Evolutionary conservation across 768 basidiomycete species (phyloP).

Genomic region (Rhizopogon vesiculosus): DNA sequence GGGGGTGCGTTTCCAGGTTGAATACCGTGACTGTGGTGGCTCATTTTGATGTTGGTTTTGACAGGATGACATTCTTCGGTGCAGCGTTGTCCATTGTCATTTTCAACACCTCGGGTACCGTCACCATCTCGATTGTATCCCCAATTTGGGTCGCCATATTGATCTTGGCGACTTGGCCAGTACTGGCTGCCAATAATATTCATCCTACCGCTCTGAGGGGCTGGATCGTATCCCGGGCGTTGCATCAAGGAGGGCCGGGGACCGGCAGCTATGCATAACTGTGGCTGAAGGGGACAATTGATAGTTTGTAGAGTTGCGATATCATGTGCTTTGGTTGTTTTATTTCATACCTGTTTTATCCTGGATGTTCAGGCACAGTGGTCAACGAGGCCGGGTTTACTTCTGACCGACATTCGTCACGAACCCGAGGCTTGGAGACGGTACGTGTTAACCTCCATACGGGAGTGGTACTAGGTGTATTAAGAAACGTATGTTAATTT

Average conservation of each 20-base stretch:
- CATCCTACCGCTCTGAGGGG: not conserved
- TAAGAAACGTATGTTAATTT: too few species aligned
- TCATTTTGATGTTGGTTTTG: not conserved
- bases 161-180: slow-evolving; percentile 1
- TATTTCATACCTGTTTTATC: not conserved
- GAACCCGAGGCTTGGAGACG: too few species aligned
- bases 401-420: too few species aligned
- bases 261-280: too few species aligned
- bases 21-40: not conserved
- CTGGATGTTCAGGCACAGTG: not conserved
- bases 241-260: too few species aligned
- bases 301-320: not conserved
- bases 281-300: too few species aligned
- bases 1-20: slow-evolving; percentile 35
- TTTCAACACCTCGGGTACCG: not conserved
- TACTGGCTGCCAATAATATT: not conserved
- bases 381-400: too few species aligned
- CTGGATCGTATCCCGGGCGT: not conserved
- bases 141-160: not conserved
- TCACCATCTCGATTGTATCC: not conserved
- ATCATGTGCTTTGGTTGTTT: not conserved
- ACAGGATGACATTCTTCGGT: slow-evolving; percentile 4
- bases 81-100: slow-evolving; percentile 1
- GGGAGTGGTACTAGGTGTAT: too few species aligned
- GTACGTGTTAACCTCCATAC: too few species aligned